Conservation (phyloP, 345 rosid genomes). For the Gossypium mustelinum region DNA sequence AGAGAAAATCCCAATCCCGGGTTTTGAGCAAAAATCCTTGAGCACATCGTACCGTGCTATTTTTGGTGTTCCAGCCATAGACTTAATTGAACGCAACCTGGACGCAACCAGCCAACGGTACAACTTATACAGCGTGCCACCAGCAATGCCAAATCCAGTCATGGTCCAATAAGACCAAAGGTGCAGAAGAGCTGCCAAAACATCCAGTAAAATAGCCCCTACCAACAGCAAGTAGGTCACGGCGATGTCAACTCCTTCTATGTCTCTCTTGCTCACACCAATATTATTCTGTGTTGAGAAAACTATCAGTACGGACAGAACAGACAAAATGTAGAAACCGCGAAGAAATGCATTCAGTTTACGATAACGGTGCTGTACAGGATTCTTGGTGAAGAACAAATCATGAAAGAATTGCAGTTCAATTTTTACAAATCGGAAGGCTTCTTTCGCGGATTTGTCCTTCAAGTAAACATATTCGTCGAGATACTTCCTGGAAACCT, state of each 20-base stretch:
- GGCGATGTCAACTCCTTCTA: neutral
- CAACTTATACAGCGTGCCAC: neutral
- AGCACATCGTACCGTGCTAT: neutral
- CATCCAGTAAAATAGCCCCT: neutral
- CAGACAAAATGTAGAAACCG: neutral
- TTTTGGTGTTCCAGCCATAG: neutral
- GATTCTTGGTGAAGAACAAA: neutral
- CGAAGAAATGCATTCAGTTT: neutral
- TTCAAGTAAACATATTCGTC: neutral
- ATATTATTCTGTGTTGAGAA: neutral
- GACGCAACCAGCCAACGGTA: neutral
- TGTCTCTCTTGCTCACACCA: neutral
- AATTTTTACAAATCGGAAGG: neutral
- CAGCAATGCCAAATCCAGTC: neutral
- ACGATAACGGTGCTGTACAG: neutral
- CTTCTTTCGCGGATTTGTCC: neutral
- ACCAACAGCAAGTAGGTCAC: neutral
- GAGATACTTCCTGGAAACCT: neutral
- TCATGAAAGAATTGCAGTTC: neutral
- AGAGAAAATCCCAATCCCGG: fast-evolving
- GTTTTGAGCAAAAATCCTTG: neutral
- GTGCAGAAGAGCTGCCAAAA: neutral
- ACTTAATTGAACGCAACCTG: neutral
- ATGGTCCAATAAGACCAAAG: neutral
- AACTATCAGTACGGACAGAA: neutral